Conservation (phyloP, 148 eudicot genomes). For the Rhododendron griersonianum region DNA sequence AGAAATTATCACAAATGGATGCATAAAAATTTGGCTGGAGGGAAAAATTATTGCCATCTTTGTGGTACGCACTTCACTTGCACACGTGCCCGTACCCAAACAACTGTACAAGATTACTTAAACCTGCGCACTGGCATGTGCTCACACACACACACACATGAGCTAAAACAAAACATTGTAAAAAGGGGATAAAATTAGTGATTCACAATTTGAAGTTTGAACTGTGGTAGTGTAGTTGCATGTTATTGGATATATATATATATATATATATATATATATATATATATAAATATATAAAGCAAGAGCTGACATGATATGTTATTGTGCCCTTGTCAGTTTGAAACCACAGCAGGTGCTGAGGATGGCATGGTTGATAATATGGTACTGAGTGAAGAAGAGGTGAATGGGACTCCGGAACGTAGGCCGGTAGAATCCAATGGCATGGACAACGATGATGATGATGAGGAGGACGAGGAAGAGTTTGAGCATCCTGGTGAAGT, state of each 20-base stretch:
- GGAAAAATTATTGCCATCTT: background rate
- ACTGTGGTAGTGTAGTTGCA: background rate
- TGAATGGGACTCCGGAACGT: slow-evolving; percentile 50
- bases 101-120: background rate
- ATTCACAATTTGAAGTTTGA: background rate
- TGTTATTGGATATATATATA: background rate
- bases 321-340: slow-evolving; percentile 28
- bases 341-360: slow-evolving; percentile 34
- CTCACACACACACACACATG: background rate
- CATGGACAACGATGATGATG: slow-evolving; percentile 26
- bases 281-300: background rate
- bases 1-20: background rate
- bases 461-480: slow-evolving; percentile 55
- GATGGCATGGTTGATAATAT: slow-evolving; percentile 31
- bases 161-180: background rate
- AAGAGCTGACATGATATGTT: background rate
- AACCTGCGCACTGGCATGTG: background rate
- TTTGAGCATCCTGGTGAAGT: slow-evolving; percentile 84
- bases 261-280: background rate
- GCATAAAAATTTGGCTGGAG: background rate
- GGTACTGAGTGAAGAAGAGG: slow-evolving; percentile 56
- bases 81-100: background rate
- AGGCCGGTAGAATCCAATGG: slow-evolving; percentile 23
- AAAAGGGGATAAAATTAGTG: background rate
- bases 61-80: background rate